Conservation (phyloP, 2,329 filamentous ascomycete genomes). For the Colletotrichum scovillei region DNA sequence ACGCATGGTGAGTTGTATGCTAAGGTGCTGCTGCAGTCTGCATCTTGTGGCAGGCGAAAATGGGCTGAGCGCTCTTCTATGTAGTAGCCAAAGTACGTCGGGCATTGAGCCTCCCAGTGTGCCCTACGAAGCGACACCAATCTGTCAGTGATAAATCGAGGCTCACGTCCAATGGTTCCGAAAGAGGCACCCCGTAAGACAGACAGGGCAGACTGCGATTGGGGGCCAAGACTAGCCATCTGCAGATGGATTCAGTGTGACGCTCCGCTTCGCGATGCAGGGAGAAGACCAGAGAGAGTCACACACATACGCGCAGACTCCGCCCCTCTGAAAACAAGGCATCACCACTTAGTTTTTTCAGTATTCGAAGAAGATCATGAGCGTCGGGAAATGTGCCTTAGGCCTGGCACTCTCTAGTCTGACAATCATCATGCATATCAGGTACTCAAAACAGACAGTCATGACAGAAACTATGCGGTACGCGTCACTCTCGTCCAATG, state of each 20-base stretch:
- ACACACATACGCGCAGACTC: constrained; percentile 17
- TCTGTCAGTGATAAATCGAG: background rate
- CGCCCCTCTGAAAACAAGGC: constrained; percentile 13
- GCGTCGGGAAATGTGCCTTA: background rate
- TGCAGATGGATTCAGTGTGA: constrained; percentile 2
- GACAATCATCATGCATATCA: constrained; percentile 6
- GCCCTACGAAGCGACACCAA: background rate
- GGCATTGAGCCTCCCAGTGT: background rate
- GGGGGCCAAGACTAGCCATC: constrained; percentile 8
- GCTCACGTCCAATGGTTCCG: background rate
- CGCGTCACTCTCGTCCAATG: background rate
- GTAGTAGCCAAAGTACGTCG: background rate
- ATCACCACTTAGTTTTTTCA: background rate
- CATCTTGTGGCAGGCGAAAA: background rate
- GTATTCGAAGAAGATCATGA: background rate
- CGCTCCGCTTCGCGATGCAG: constrained; percentile 23
- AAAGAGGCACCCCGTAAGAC: background rate
- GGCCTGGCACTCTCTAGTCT: background rate
- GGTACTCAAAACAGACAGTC: background rate
- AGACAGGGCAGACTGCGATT: background rate
- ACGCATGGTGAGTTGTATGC: background rate
- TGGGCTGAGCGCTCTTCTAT: background rate
- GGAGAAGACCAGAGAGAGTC: background rate
- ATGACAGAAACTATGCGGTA: background rate
- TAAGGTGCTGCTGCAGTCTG: background rate